Evolutionary conservation across 1,139 yeast genomes (phyloP).

Genomic region (Hansenula lynferdii): DNA sequence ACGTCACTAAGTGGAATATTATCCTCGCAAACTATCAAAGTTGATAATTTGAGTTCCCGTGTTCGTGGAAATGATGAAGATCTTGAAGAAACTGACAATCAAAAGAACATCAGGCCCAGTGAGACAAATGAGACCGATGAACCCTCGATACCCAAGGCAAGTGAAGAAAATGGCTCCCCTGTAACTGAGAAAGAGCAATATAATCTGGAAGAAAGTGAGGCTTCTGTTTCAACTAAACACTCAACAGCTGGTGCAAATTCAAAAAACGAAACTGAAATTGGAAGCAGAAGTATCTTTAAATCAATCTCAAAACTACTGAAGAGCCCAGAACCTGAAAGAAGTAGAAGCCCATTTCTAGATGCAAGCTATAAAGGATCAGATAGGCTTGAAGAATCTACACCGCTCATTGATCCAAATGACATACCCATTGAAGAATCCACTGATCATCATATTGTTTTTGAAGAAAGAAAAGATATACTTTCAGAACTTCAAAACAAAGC

Average conservation of each 20-base stretch:
- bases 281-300: conserved; percentile 7
- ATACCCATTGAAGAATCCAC: conserved; percentile 24
- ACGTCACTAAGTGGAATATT: no score
- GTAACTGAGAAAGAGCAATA: no score
- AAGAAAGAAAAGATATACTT: no score
- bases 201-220: no score
- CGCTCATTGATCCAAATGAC: conserved; percentile 14
- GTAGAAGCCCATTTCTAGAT: conserved; percentile 23
- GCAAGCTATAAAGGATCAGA: conserved; percentile 14
- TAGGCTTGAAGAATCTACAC: conserved; percentile 6
- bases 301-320: conserved; percentile 15
- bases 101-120: no score
- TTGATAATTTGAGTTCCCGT: no score
- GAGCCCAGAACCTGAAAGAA: conserved; percentile 15
- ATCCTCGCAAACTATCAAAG: no score
- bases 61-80: background rate
- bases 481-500: no score
- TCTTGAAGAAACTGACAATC: background rate
- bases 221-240: background rate
- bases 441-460: conserved; percentile 16
- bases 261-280: background rate
- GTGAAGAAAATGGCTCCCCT: no score
- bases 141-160: no score
- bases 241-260: background rate
- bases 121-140: no score